A percentile compares a stretch with the other conserved stretches of the same genome.
Evolutionary conservation across 192 early-diverging fungal species (phyloP).

Genomic region (Coemansia aciculifera): DNA sequence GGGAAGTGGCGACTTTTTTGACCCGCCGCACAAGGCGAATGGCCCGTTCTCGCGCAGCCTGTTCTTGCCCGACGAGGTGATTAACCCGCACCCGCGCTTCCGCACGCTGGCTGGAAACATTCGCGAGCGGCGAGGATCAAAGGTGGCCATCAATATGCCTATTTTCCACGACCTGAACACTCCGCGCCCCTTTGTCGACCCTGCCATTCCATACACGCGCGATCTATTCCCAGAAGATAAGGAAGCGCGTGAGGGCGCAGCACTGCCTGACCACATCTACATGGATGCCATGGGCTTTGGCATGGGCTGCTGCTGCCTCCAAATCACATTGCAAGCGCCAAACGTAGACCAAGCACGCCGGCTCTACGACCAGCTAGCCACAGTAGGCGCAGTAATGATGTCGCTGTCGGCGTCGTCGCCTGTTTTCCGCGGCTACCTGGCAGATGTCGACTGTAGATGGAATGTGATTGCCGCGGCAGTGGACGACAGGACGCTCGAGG

Average conservation of each 20-base stretch:
- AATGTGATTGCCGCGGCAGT: slow-evolving; percentile 92
- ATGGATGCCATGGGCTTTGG: slow-evolving; percentile 99
- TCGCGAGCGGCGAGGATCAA: slow-evolving; percentile 84
- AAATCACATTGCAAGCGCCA: slow-evolving; percentile 96
- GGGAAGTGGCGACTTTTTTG: slow-evolving; percentile 74
- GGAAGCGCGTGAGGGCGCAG: slow-evolving; percentile 72
- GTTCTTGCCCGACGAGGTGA: slow-evolving; percentile 92
- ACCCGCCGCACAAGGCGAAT: slow-evolving; percentile 71
- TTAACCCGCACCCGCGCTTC: slow-evolving; percentile 94
- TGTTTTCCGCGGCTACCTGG: slow-evolving; percentile 90
- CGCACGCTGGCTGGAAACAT: slow-evolving; percentile 93
- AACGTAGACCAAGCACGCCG: slow-evolving; percentile 87
- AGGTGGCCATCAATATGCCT: slow-evolving; percentile 96
- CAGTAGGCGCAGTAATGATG: slow-evolving; percentile 91
- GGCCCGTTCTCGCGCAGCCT: slow-evolving; percentile 75
- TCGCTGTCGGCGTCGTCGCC: slow-evolving; percentile 90
- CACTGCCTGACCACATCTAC: slow-evolving; percentile 91
- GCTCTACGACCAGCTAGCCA: slow-evolving; percentile 94
- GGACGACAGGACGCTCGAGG: slow-evolving; percentile 90
- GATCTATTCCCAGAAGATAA: slow-evolving; percentile 66
- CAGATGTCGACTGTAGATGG: slow-evolving; percentile 97
- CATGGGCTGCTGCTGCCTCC: slow-evolving; percentile 97
- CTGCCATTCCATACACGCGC: slow-evolving; percentile 65
- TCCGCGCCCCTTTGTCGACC: slow-evolving; percentile 81
- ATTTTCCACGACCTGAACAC: slow-evolving; percentile 92